Evolutionary conservation across 371 early-diverging fungal species (phyloP), one percentile per base, ranked within the genome.

Genomic region (Entomophthora muscae): DNA sequence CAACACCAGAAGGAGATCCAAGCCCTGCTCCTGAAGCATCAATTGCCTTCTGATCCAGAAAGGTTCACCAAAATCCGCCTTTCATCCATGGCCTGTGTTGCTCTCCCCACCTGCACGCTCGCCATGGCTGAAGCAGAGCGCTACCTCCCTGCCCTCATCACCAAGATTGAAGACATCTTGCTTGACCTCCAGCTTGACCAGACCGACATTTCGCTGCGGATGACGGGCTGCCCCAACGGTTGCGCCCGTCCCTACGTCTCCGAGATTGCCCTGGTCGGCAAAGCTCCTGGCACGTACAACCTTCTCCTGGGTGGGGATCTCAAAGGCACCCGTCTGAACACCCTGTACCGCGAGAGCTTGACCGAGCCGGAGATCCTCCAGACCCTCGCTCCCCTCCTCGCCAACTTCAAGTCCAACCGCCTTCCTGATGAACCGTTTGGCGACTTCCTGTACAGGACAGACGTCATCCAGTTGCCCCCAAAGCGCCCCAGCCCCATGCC

Each of bases 111-210:
- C 21, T 93, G 95, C 73, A 86, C 82, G 63, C 76, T 93, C 64
- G 95, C 95, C 42, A 91, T 94, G 90, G 95, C 95, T 63, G 95
- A 94, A 80, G 85, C 88, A 32, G 95, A 94, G 77, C 87, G 95
- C 57, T 93, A 94, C 76, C 75, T 94, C 67, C 95, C 93, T 57
- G 74, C 77, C 52, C 76, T 94, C 63, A 84, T 94, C 32, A 75
- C 74, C 23, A 78, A 76, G 68, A 76, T 94, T 58, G 95, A 94
- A 71, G 66, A 73, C 0, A 73, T 83, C 22, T 75, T 94, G 63
- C 87, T 88, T 66, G 85, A 81, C 64, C 74, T 82, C 52, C 93
- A 93, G 31, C 71, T 94, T 65, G 76, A 84, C 51, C 77, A 89
- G 51, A 89, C 92, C 70, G 87, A 90, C 57, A 90, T 94, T 68